These are phyloP conservation scores for Aspergillus coremiiformis DNA, from an alignment of 495 filamentous ascomycete species.

Conservation along the genomic window DNA sequence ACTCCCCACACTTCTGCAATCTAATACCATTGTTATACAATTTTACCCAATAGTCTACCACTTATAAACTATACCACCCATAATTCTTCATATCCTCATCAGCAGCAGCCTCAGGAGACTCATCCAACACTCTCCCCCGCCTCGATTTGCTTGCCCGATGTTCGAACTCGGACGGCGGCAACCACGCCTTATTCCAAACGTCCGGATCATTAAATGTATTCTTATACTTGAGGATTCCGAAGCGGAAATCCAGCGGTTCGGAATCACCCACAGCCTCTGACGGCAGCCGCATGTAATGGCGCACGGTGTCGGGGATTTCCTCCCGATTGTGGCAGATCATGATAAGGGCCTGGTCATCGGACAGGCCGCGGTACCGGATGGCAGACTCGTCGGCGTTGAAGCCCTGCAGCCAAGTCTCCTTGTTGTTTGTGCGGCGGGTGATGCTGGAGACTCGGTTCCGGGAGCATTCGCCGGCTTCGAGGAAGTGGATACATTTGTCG, in stretches of 20 bases:
- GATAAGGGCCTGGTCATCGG: conserved; percentile 66
- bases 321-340: conserved; percentile 85
- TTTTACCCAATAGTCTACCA: not conserved
- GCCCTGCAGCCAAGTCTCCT: conserved; percentile 6
- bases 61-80: conserved; percentile 12
- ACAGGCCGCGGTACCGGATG: conserved; percentile 33
- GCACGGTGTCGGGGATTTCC: conserved; percentile 74
- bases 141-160: conserved; percentile 1
- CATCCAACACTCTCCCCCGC: not conserved
- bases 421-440: conserved; percentile 3
- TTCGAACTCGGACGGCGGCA: conserved; percentile 14
- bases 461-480: conserved; percentile 50
- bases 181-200: conserved; percentile 28
- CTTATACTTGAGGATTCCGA: conserved; percentile 21
- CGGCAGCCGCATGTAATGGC: conserved; percentile 75
- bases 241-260: conserved; percentile 29
- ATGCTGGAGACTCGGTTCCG: not conserved
- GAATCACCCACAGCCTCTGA: conserved; percentile 38
- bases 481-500: conserved; percentile 74
- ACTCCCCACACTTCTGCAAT: too few species aligned
- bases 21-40: too few species aligned
- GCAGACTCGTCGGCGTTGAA: not conserved
- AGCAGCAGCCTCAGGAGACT: not conserved
- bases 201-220: conserved; percentile 15
- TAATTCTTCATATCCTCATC: conserved; percentile 10